These are phyloP conservation scores for Escovopsis sp. DNA, from an alignment of 2,329 filamentous ascomycete species.

Conservation along the genomic window DNA sequence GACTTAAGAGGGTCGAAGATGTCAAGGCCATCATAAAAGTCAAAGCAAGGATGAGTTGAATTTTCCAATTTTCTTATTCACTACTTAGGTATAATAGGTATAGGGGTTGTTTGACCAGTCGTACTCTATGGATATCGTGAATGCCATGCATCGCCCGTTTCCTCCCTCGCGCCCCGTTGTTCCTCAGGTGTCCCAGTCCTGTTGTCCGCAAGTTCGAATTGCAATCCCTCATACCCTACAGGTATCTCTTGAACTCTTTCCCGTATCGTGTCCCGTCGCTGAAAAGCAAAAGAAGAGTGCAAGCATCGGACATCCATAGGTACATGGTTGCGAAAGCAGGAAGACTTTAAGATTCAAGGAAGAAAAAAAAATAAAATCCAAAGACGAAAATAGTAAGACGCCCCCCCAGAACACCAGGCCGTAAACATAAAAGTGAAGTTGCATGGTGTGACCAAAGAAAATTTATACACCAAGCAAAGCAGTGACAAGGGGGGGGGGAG, in stretches of 20 bases:
- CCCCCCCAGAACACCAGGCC: not conserved
- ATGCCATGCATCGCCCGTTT: not conserved
- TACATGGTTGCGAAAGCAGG: no score
- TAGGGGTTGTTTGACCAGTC: not conserved
- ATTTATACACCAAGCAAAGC: not conserved
- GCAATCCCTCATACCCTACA: no score
- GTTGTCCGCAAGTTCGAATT: no score
- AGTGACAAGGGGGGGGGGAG: conserved; percentile 1
- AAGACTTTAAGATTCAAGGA: no score
- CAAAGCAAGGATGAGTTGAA: not conserved
- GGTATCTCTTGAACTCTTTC: no score
- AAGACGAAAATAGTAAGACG: no score
- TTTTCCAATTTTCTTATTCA: no score
- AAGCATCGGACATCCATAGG: no score
- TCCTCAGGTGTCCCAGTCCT: no score
- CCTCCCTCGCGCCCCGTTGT: not conserved
- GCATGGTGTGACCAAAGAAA: not conserved
- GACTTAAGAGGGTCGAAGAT: not conserved
- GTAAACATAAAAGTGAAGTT: not conserved
- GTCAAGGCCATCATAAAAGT: not conserved
- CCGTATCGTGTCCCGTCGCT: not conserved
- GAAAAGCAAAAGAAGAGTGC: not conserved
- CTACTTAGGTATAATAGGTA: no score
- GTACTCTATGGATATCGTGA: not conserved
- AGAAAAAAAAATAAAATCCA: no score